Percentiles rank a stretch among this genome's conserved stretches.
Conservation (phyloP, 495 filamentous ascomycete species). For the Penicillium robsamsonii region DNA sequence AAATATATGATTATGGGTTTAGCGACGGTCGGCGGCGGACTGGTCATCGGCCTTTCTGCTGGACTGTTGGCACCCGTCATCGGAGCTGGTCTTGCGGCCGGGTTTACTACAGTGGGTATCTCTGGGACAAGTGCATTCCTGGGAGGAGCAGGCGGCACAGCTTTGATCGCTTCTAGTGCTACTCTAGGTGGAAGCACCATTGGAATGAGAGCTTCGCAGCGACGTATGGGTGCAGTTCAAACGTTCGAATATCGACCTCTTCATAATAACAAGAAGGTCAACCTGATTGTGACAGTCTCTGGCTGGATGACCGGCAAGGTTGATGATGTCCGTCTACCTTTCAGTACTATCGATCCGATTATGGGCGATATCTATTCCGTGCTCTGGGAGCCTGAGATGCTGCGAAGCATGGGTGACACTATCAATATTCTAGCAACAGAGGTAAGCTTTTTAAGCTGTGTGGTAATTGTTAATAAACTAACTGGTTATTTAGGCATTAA, state of each 20-base stretch:
- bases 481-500: conserved; percentile 65
- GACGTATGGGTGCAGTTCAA: conserved; percentile 84
- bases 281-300: conserved; percentile 91
- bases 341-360: conserved; percentile 90
- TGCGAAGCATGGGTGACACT: conserved; percentile 93
- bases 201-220: conserved; percentile 77
- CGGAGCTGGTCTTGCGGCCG: conserved; percentile 89
- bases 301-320: conserved; percentile 99
- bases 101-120: conserved; percentile 92
- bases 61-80: conserved; percentile 92
- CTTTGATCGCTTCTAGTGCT: conserved; percentile 86
- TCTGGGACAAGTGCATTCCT: conserved; percentile 85
- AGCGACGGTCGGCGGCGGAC: conserved; percentile 89
- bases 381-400: conserved; percentile 97
- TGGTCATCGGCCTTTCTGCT: conserved; percentile 94
- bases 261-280: conserved; percentile 96
- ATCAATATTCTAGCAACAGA: conserved; percentile 98
- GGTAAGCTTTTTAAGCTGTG: conserved; percentile 50
- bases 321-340: conserved; percentile 93
- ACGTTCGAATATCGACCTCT: conserved; percentile 97
- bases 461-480: conserved; percentile 2
- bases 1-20: conserved; percentile 95
- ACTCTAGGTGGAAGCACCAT: conserved; percentile 85
- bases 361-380: conserved; percentile 99
- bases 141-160: conserved; percentile 87